These are phyloP conservation scores for Narthecium ossifragum DNA, from an alignment of 106 monocot genomes.

Conservation along the genomic window DNA sequence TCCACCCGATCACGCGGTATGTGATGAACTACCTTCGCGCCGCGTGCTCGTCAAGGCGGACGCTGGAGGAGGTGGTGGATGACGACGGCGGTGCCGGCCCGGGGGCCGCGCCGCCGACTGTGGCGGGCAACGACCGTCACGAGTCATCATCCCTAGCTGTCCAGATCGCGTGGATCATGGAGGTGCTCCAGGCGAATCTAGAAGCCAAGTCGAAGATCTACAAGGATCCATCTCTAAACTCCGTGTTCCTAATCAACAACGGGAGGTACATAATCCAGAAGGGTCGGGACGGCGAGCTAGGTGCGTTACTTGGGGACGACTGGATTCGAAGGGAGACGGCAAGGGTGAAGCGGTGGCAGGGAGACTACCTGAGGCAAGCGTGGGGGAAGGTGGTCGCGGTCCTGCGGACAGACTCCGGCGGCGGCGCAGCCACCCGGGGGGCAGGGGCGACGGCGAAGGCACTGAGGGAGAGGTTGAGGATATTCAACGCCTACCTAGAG, in stretches of 20 bases:
- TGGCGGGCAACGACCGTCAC: constrained; percentile 27
- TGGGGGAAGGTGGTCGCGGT: constrained; percentile 60
- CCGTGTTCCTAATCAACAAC: constrained; percentile 77
- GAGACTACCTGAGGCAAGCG: constrained; percentile 54
- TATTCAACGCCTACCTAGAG: constrained; percentile 21
- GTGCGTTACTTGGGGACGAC: constrained; percentile 59
- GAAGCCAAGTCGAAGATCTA: constrained; percentile 66
- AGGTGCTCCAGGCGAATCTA: constrained; percentile 55
- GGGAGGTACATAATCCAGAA: constrained; percentile 83
- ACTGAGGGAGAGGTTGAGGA: constrained; percentile 3
- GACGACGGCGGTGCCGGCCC: constrained; percentile 27
- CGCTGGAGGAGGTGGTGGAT: constrained; percentile 71
- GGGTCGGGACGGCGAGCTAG: constrained; percentile 55
- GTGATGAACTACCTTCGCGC: constrained; percentile 94
- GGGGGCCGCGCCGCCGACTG: neutral
- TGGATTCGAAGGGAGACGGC: constrained; percentile 57
- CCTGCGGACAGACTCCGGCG: constrained; percentile 19
- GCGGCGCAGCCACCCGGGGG: neutral
- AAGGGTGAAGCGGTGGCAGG: constrained; percentile 41
- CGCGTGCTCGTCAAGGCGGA: constrained; percentile 60
- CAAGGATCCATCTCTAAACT: constrained; percentile 33
- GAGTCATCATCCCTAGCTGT: constrained; percentile 42
- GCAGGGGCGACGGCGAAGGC: constrained; percentile 11
- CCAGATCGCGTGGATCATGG: constrained; percentile 81
- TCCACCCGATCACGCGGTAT: constrained; percentile 91